phyloP scores from a whole-genome alignment of 192 early-diverging fungal genomes.

The Spinellus fusiger region DNA sequence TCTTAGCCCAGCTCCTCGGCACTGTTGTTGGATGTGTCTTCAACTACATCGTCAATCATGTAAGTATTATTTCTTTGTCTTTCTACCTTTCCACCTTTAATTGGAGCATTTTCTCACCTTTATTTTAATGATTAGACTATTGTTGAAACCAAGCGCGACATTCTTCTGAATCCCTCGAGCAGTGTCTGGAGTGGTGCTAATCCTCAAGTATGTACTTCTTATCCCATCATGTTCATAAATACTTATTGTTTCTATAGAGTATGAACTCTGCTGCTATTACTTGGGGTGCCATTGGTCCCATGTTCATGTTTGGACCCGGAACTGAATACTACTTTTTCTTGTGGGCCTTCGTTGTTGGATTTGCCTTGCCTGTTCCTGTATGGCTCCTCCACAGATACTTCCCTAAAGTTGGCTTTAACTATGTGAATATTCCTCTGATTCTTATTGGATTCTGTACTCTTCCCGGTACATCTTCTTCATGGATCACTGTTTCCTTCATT shows the following conservation, averaged over 20 bases:
- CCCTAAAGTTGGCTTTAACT: slow-evolving; percentile 45
- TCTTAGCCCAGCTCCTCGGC: slow-evolving; percentile 61
- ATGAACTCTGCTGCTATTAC: slow-evolving; percentile 56
- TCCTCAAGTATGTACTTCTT: no score
- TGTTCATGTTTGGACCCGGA: slow-evolving; percentile 41
- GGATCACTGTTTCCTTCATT: slow-evolving; percentile 40
- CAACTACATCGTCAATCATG: slow-evolving; percentile 43
- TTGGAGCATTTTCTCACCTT: no score
- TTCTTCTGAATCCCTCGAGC: slow-evolving; percentile 33
- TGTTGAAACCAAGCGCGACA: slow-evolving; percentile 15
- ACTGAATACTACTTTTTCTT: slow-evolving; percentile 40
- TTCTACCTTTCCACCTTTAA: slow-evolving; percentile 44
- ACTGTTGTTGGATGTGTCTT: slow-evolving; percentile 59
- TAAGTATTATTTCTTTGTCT: slow-evolving; percentile 24
- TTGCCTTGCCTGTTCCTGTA: slow-evolving; percentile 40
- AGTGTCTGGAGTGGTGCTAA: slow-evolving; percentile 35
- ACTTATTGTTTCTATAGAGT: no score
- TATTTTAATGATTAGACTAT: slow-evolving; percentile 4
- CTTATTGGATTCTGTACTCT: slow-evolving; percentile 18
- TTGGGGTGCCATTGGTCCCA: slow-evolving; percentile 60
- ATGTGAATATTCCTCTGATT: slow-evolving; percentile 42
- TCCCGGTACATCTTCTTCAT: slow-evolving; percentile 22
- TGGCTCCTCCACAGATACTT: slow-evolving; percentile 38
- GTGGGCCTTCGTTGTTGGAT: slow-evolving; percentile 44
- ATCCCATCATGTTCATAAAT: neutral